Percentiles rank a stretch among this genome's conserved stretches.
Evolutionary conservation across 371 early-diverging fungal species (phyloP).

Genomic region (Apophysomyces sp.): DNA sequence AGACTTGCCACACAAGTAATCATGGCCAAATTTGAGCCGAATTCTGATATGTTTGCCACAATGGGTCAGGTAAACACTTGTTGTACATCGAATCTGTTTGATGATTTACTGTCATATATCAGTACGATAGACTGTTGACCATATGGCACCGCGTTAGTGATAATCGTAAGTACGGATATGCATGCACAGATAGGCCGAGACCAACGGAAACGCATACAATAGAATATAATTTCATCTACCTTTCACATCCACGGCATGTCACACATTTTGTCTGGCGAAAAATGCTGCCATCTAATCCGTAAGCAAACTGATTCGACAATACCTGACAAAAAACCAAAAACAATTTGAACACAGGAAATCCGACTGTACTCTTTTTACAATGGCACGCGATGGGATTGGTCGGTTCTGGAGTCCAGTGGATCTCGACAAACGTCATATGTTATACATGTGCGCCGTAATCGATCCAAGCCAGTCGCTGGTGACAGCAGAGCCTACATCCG

Average conservation of each 20-base stretch:
- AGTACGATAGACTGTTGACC: conserved; percentile 72
- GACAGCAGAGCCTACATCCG: conserved; percentile 33
- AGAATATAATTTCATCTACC: conserved; percentile 62
- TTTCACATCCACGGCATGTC: conserved; percentile 71
- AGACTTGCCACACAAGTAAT: conserved; percentile 26
- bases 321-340: background rate
- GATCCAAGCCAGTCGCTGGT: conserved; percentile 73
- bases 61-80: conserved; percentile 53
- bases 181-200: background rate
- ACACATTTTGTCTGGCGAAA: conserved; percentile 71
- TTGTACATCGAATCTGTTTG: background rate
- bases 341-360: conserved; percentile 6
- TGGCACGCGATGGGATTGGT: conserved; percentile 70
- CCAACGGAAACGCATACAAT: background rate
- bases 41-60: conserved; percentile 68
- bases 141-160: conserved; percentile 58
- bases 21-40: conserved; percentile 65
- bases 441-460: conserved; percentile 69
- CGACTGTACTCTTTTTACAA: conserved; percentile 67
- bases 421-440: conserved; percentile 40
- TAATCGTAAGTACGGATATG: background rate
- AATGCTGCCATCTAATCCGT: conserved; percentile 27
- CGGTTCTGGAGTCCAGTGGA: conserved; percentile 77
- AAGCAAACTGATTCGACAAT: background rate
- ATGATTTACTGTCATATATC: background rate